Evolutionary conservation across 108 stramenopile species (phyloP), one percentile per base, ranked within the genome.

Genomic region (Schizochytrium sp.): DNA sequence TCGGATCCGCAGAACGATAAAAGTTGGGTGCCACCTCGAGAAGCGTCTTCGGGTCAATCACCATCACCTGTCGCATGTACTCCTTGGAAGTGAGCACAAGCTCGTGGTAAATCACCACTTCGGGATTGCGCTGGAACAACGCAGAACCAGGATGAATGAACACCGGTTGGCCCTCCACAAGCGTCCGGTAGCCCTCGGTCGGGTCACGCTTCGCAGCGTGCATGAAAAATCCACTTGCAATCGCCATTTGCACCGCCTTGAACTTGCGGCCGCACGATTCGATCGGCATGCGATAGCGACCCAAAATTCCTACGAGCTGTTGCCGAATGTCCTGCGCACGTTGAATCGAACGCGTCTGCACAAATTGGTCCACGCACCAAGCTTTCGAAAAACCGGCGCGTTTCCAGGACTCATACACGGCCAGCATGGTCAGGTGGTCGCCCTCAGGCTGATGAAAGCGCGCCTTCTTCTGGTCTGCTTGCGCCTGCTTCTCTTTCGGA

Each of bases 371-470:
- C 93, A 96, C 98, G 91, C 99, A 98, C 98, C 99, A 99, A 4
- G 98, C 98, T 88, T 96, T 98, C 88, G 93, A 93, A 90, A 98
- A 98, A 72, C 96, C 96, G 47, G 96, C 90, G 59, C 90, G 92
- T 91, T 93, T 92, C 98, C 98, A 99, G 51, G 95, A 97, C 90
- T 98, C 97, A 94, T 98, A 99, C 60, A 99, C 98, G 21, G 95
- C 93, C 25, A 99, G 92, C 0, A 98, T 92, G 16, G 98, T 99
- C 48, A 99, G 90, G 89, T 99, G 99, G 91, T 99, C 99, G 5
- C 99, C 99, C 93, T 99, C 99, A 5, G 97, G 96, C 92, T 98
- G 98, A 91, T 97, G 96, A 88, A 99, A 99, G 93, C 98, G 98
- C 53, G 99, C 98, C 92, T 99, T 98, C 91, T 96, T 97, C 98